Evolutionary conservation across 2,329 filamentous ascomycete species (phyloP).

Genomic region (Penicillium sp.): DNA sequence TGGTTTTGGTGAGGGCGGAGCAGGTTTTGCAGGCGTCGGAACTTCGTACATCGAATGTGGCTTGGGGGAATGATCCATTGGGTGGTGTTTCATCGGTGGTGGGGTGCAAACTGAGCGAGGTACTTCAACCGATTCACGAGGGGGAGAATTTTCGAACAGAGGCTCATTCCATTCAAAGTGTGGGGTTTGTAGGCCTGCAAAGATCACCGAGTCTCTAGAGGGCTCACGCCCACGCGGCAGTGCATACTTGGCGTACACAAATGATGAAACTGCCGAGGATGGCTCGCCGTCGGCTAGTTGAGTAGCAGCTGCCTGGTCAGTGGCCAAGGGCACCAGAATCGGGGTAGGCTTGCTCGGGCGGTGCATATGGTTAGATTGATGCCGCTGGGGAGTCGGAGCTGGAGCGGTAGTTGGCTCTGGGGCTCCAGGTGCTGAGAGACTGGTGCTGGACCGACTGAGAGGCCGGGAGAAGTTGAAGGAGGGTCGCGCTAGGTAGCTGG

Average conservation of each 20-base stretch:
- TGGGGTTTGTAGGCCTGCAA: conserved; percentile 55
- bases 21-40: conserved; percentile 16
- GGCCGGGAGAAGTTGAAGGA: conserved; percentile 94
- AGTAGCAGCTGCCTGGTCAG: conserved; percentile 18
- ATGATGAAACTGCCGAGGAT: conserved; percentile 63
- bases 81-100: conserved; percentile 29
- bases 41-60: conserved; percentile 31
- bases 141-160: conserved; percentile 43
- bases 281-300: conserved; percentile 28
- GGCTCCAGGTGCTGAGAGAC: conserved; percentile 34
- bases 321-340: conserved; percentile 31
- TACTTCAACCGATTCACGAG: conserved; percentile 26
- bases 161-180: conserved; percentile 68
- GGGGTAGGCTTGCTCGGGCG: conserved; percentile 33
- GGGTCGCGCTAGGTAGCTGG: conserved; percentile 65
- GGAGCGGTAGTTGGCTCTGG: conserved; percentile 32
- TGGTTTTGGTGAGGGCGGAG: conserved; percentile 10
- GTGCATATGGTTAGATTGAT: conserved; percentile 22
- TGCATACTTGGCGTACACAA: conserved; percentile 82
- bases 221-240: conserved; percentile 80
- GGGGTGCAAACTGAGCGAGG: conserved; percentile 30
- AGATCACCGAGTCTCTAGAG: conserved; percentile 66
- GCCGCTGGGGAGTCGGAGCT: conserved; percentile 7
- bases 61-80: conserved; percentile 26
- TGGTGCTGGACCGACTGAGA: conserved; percentile 61